Evolutionary conservation across 2,329 filamentous ascomycete species (phyloP).

Genomic region (Phialophora chinensis): DNA sequence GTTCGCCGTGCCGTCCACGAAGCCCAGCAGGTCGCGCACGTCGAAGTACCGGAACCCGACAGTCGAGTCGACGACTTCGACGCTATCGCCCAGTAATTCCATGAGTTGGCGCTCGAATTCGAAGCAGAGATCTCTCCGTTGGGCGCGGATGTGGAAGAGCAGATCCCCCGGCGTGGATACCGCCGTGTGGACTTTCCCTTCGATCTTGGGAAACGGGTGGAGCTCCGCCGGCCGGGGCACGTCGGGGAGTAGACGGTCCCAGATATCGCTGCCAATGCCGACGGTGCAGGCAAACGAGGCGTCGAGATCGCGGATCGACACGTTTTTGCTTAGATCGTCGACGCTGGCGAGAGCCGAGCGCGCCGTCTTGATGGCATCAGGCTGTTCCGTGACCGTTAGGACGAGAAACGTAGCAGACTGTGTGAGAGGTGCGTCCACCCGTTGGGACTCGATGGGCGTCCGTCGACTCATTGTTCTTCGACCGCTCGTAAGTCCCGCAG

Average conservation of each 20-base stretch:
- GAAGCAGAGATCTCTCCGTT: conserved; percentile 63
- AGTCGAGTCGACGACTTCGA: conserved; percentile 60
- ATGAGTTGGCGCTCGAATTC: conserved; percentile 65
- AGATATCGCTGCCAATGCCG: conserved; percentile 60
- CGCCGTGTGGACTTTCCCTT: conserved; percentile 58
- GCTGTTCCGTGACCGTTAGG: conserved; percentile 47
- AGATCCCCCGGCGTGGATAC: conserved; percentile 63
- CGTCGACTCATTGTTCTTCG: conserved; percentile 31
- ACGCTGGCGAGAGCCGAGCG: conserved; percentile 55
- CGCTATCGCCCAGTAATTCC: conserved; percentile 54
- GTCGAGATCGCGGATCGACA: conserved; percentile 57
- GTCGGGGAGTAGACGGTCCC: conserved; percentile 55
- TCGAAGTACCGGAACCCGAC: conserved; percentile 66
- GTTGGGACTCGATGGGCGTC: conserved; percentile 51
- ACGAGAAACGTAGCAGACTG: conserved; percentile 62
- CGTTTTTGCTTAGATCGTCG: conserved; percentile 58
- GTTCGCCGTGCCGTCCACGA: conserved; percentile 67
- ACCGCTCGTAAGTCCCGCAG: conserved; percentile 5
- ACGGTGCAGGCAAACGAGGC: conserved; percentile 60
- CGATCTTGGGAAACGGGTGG: conserved; percentile 51
- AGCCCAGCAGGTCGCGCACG: conserved; percentile 63
- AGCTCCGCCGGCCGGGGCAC: conserved; percentile 59
- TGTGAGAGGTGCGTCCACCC: conserved; percentile 60
- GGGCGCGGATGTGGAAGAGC: conserved; percentile 64
- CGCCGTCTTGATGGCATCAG: conserved; percentile 48